Percentiles rank a stretch among this genome's conserved stretches.
Conservation (phyloP, 148 eudicot genomes). For the Drosera capensis region DNA sequence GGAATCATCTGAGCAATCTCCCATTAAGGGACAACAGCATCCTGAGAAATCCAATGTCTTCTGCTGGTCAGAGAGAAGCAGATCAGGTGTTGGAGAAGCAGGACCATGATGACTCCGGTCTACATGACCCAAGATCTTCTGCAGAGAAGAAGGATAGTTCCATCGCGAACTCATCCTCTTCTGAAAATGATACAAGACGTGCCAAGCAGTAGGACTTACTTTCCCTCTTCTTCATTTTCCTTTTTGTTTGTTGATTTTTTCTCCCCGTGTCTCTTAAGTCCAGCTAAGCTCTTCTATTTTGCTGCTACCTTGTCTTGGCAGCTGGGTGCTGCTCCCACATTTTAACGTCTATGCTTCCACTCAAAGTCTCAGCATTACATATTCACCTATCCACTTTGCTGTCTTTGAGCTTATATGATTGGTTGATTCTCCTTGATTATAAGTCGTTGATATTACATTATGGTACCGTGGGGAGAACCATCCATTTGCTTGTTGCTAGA, state of each 20-base stretch:
- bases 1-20: constrained; percentile 23
- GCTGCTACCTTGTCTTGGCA: background rate
- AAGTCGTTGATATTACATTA: too few relatives aligned
- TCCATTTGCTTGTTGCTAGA: too few relatives aligned
- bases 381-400: too few relatives aligned
- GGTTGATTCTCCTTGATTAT: too few relatives aligned
- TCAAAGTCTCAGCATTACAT: too few relatives aligned
- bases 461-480: too few relatives aligned
- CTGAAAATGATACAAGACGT: constrained; percentile 77
- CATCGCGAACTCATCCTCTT: constrained; percentile 27
- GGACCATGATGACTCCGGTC: constrained; percentile 34
- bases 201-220: constrained; percentile 70
- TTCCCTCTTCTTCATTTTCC: constrained; percentile 3
- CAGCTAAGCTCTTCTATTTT: background rate
- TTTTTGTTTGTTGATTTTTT: background rate
- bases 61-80: constrained; percentile 22
- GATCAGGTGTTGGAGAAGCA: constrained; percentile 41
- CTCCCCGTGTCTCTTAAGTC: background rate
- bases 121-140: constrained; percentile 35
- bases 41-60: constrained; percentile 25
- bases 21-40: constrained; percentile 32
- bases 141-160: constrained; percentile 49
- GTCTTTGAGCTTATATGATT: too few relatives aligned
- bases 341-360: too few relatives aligned
- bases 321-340: too few relatives aligned